Evolutionary conservation across 805 yeast genomes (phyloP), one percentile per base, ranked within the genome.

Genomic region (Candida taoyuanica): DNA sequence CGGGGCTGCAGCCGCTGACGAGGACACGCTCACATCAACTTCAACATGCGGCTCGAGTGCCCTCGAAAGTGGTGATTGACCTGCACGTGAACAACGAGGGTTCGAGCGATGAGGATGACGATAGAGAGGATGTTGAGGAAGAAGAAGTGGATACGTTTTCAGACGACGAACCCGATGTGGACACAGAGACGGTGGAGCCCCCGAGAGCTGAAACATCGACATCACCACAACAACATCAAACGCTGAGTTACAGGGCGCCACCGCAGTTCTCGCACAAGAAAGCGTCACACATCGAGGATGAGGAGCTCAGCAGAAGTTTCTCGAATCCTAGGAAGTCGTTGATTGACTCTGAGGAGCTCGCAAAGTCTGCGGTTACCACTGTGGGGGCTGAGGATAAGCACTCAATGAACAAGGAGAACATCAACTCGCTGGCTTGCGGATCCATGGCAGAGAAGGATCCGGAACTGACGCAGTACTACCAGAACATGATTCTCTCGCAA

Each of bases 401-500:
- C n/a, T n/a, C n/a, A n/a, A n/a, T n/a, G n/a, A n/a, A n/a, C n/a
- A n/a, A n/a, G n/a, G n/a, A n/a, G n/a, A n/a, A n/a, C n/a, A n/a
- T n/a, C n/a, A n/a, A n/a, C n/a, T n/a, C n/a, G n/a, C n/a, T n/a
- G n/a, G n/a, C n/a, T n/a, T n/a, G n/a, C n/a, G n/a, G 29, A 21
- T n/a, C 40, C 30, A 26, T 39, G 24, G 19, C 33, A 24, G n/a
- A 30, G 9, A 39, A 31, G 36, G 37, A 37, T 3, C 31, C 34
- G 14, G 52, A 50, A 16, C 46, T 44, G 2, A 58, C 59, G 18
- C 59, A 63, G 30, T 65, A 63, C 40, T 53, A 62, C 31, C 70
- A 68, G n/a, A 56, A 58, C 37, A 63, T 66, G 66, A 66, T 68
- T 7, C 56, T 73, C 5, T 73, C 79, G 3, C 78, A 74, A 46